These are phyloP conservation scores for Ophiostoma australiae DNA, from an alignment of 2,329 filamentous ascomycete species.

Conservation along the genomic window DNA sequence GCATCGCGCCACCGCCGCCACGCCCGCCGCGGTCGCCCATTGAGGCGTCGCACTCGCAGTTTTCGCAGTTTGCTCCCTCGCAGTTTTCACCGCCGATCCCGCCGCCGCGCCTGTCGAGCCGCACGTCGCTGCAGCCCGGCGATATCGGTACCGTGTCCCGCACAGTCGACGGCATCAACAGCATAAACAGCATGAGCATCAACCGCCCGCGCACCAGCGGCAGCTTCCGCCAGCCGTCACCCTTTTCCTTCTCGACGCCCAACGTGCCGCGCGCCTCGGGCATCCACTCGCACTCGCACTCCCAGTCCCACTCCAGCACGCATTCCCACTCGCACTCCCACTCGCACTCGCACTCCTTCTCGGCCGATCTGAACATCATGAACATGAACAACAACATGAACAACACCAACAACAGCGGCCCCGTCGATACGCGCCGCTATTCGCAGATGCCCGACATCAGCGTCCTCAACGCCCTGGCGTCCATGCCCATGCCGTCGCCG, in stretches of 20 bases:
- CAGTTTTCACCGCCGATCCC: conserved; percentile 38
- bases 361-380: conserved; percentile 29
- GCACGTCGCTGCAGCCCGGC: conserved; percentile 44
- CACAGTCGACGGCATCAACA: conserved; percentile 22
- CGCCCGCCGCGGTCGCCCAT: conserved; percentile 48
- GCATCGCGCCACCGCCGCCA: conserved; percentile 38
- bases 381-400: no score
- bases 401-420: not conserved
- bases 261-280: not conserved
- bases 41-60: conserved; percentile 31
- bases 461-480: not conserved
- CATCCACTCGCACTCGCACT: not conserved
- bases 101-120: conserved; percentile 53
- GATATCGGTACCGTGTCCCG: conserved; percentile 37
- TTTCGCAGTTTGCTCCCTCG: conserved; percentile 36
- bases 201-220: conserved; percentile 42
- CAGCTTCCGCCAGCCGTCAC: conserved; percentile 38
- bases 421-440: conserved; percentile 30
- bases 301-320: conserved; percentile 24
- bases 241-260: conserved; percentile 11
- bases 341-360: conserved; percentile 31
- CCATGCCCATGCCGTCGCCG: not conserved
- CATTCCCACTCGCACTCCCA: conserved; percentile 21
- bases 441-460: conserved; percentile 38
- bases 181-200: conserved; percentile 29